Evolutionary conservation across 805 yeast genomes (phyloP).

Genomic region (Dipodascopsis uninucleata): DNA sequence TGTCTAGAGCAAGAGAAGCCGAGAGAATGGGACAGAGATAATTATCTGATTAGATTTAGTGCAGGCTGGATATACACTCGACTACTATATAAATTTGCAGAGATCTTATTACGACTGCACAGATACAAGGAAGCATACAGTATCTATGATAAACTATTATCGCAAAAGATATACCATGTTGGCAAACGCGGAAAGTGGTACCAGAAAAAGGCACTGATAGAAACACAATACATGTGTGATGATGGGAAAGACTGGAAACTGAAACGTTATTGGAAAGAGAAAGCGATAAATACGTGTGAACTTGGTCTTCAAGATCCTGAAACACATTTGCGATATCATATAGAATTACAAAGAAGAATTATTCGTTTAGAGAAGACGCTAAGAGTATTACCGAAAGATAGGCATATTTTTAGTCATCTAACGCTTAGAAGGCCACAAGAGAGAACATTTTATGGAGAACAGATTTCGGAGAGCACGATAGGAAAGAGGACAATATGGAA

Average conservation of each 20-base stretch:
- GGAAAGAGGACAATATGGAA: slow-evolving; percentile 21
- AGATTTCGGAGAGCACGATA: slow-evolving; percentile 11
- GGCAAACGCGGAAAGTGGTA: slow-evolving; percentile 30
- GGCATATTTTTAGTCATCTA: slow-evolving; percentile 17
- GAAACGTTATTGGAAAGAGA: slow-evolving; percentile 17
- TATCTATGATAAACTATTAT: slow-evolving; percentile 16
- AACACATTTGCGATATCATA: slow-evolving; percentile 26
- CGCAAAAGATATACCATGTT: slow-evolving; percentile 15
- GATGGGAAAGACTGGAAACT: slow-evolving; percentile 6
- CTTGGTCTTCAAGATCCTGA: slow-evolving; percentile 25
- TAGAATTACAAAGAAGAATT: slow-evolving; percentile 23
- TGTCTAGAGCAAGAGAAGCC: neutral
- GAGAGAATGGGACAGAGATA: slow-evolving; percentile 9
- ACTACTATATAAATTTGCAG: slow-evolving; percentile 21
- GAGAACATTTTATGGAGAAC: slow-evolving; percentile 13
- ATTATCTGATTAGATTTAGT: slow-evolving; percentile 21
- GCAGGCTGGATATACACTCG: slow-evolving; percentile 25
- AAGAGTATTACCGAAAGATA: slow-evolving; percentile 13
- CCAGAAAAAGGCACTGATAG: slow-evolving; percentile 26
- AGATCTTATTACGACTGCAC: slow-evolving; percentile 13
- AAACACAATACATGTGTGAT: slow-evolving; percentile 12
- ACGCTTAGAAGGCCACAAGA: slow-evolving; percentile 11
- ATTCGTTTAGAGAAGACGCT: slow-evolving; percentile 21
- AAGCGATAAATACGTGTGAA: slow-evolving; percentile 22
- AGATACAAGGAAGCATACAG: slow-evolving; percentile 12